phyloP scores from a whole-genome alignment of 768 basidiomycete species.

The Calocera cornea region DNA sequence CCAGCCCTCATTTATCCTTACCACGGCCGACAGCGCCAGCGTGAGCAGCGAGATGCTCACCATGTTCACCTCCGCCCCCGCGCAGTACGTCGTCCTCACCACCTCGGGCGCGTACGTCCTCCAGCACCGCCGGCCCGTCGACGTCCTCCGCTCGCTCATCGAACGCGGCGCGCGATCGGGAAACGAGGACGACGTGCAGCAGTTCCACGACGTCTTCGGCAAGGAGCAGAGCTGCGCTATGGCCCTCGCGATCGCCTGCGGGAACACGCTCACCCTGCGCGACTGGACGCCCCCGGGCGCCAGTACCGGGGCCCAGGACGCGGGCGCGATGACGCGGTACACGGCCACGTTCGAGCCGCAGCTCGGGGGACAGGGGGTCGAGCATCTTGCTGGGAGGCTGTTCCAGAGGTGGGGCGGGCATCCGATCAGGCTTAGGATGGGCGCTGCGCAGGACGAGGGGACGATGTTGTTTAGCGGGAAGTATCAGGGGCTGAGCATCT shows the following conservation, averaged over 20 bases:
- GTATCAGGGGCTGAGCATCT: constrained; percentile 75
- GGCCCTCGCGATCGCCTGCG: constrained; percentile 73
- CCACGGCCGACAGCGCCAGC: constrained; percentile 28
- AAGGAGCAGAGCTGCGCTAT: constrained; percentile 86
- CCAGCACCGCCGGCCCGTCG: constrained; percentile 67
- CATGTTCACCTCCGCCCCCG: constrained; percentile 60
- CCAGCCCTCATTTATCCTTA: constrained; percentile 17
- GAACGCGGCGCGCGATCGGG: constrained; percentile 35
- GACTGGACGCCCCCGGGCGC: not conserved
- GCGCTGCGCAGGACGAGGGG: not conserved
- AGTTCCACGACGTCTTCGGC: constrained; percentile 80
- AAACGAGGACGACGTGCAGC: constrained; percentile 64
- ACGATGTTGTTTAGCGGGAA: constrained; percentile 59
- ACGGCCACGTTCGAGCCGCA: not conserved
- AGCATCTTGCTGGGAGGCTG: not conserved
- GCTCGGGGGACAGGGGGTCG: not conserved
- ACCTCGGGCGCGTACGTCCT: constrained; percentile 76
- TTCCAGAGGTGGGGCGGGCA: not conserved
- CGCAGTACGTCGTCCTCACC: constrained; percentile 76
- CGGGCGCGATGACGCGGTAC: not conserved
- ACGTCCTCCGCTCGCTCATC: constrained; percentile 67
- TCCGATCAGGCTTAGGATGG: not conserved
- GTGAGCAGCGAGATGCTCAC: constrained; percentile 67
- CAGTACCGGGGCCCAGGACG: not conserved
- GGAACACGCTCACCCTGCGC: constrained; percentile 47